Percentiles rank a stretch among this genome's conserved stretches.
Conservation (phyloP, 1,284 basidiomycete genomes). For the Marasmius sp. region DNA sequence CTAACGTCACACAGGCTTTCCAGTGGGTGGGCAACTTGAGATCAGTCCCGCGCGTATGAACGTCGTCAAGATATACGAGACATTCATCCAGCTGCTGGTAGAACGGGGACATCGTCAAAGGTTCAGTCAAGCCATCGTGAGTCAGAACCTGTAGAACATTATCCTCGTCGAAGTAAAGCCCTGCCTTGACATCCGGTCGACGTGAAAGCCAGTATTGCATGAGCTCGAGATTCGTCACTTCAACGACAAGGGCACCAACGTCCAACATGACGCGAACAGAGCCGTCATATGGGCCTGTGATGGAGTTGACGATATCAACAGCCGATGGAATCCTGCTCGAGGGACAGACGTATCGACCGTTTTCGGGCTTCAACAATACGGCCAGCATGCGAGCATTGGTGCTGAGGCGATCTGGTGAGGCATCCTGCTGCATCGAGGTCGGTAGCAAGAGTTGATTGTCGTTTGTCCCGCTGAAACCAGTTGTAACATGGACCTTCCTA, state of each 20-base stretch:
- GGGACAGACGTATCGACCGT: constrained; percentile 34
- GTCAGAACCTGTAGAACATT: constrained; percentile 45
- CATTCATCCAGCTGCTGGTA: constrained; percentile 42
- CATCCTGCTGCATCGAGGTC: constrained; percentile 40
- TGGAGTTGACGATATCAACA: constrained; percentile 23
- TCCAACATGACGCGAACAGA: constrained; percentile 24
- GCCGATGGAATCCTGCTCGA: constrained; percentile 1
- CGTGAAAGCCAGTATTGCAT: constrained; percentile 36
- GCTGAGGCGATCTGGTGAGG: constrained; percentile 37
- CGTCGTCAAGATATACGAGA: constrained; percentile 56
- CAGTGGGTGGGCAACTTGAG: constrained; percentile 44
- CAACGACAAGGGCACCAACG: constrained; percentile 11
- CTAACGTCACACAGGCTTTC: constrained; percentile 53
- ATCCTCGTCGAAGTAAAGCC: constrained; percentile 46
- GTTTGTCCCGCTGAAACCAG: constrained; percentile 60
- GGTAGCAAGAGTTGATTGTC: constrained; percentile 51
- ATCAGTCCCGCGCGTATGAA: constrained; percentile 58
- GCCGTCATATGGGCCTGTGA: constrained; percentile 20
- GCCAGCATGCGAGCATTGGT: constrained; percentile 51
- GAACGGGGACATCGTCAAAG: constrained; percentile 43
- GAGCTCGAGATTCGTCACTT: constrained; percentile 1
- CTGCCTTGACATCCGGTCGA: constrained; percentile 31
- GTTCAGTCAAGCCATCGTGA: constrained; percentile 37
- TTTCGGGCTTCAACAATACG: constrained; percentile 43
- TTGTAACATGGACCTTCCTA: constrained; percentile 32